Evolutionary conservation across 495 filamentous ascomycete species (phyloP).

Genomic region (Xylaria scruposa): DNA sequence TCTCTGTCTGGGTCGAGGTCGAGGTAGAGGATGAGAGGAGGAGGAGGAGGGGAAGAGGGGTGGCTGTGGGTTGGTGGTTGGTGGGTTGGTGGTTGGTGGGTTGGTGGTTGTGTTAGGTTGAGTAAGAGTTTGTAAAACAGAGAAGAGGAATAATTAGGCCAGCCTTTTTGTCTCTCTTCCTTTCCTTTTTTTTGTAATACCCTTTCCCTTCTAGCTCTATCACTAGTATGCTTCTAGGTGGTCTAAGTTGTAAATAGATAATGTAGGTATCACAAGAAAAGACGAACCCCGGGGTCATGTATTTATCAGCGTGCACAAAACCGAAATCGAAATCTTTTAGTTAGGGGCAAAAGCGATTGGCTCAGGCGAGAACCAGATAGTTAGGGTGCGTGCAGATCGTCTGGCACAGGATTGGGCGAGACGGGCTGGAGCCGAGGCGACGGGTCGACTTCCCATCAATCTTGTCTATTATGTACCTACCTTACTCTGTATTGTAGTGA

Average conservation of each 20-base stretch:
- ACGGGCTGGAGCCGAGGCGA: not conserved
- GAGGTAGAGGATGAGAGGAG: too few relatives aligned
- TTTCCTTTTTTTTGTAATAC: not conserved
- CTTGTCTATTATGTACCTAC: not conserved
- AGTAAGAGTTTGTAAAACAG: not conserved
- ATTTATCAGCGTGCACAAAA: constrained; percentile 10
- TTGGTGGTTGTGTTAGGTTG: not conserved
- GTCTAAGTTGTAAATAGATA: not conserved
- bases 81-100: not conserved
- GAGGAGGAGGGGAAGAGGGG: not conserved
- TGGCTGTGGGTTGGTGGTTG: not conserved
- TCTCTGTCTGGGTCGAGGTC: not conserved
- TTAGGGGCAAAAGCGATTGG: constrained; percentile 6
- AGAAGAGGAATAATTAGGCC: not conserved
- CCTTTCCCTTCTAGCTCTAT: not conserved
- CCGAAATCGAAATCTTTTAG: not conserved
- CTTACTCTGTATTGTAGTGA: too few relatives aligned
- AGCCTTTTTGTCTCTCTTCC: not conserved
- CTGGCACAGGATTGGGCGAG: constrained; percentile 2
- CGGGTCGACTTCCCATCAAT: not conserved
- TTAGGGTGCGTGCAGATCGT: not conserved
- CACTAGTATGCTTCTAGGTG: not conserved
- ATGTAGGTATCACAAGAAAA: not conserved
- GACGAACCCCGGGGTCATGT: not conserved
- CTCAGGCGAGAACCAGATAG: not conserved